Conservation (phyloP, 441 rosid genomes). For the Euphorbia schlechtendalii region DNA sequence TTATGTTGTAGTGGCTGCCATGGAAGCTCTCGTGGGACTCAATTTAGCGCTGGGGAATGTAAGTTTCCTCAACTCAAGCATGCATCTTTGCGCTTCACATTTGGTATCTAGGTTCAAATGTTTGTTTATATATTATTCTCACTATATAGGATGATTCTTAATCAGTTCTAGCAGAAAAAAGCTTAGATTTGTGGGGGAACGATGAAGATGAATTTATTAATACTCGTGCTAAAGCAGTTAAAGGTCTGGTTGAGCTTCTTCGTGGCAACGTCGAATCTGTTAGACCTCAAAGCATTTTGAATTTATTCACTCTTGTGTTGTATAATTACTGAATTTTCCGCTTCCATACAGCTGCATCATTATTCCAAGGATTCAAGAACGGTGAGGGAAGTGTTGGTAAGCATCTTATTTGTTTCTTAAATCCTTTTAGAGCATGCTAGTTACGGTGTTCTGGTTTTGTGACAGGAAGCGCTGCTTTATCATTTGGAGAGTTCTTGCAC, state of each 20-base stretch:
- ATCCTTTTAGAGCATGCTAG: background rate
- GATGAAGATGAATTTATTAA: slow-evolving; percentile 23
- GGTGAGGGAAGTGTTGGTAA: slow-evolving; percentile 42
- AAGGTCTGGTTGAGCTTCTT: slow-evolving; percentile 65
- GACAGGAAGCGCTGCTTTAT: slow-evolving; percentile 52
- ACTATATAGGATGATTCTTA: slow-evolving; percentile 76
- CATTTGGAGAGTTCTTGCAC: slow-evolving; percentile 78
- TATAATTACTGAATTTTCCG: slow-evolving; percentile 18
- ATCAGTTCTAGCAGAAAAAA: slow-evolving; percentile 54
- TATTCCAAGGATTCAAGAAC: slow-evolving; percentile 41
- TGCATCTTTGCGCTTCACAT: background rate
- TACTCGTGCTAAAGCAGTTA: slow-evolving; percentile 50
- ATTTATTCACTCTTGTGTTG: slow-evolving; percentile 5
- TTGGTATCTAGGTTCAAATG: slow-evolving; percentile 8
- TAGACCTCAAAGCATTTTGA: slow-evolving; percentile 20
- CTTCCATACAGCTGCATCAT: slow-evolving; percentile 43
- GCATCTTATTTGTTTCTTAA: slow-evolving; percentile 15
- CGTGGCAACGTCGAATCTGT: slow-evolving; percentile 52
- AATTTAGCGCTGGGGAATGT: slow-evolving; percentile 65
- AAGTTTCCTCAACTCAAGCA: slow-evolving; percentile 16
- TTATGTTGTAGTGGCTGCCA: slow-evolving; percentile 50
- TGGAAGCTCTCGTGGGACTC: slow-evolving; percentile 76
- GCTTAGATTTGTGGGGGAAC: slow-evolving; percentile 33
- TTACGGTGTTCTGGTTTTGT: slow-evolving; percentile 16
- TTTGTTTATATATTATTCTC: slow-evolving; percentile 35